Percentiles rank a stretch among this genome's conserved stretches.
phyloP scores from a whole-genome alignment of 2,329 filamentous ascomycete genomes.

The Berkeleyomyces basicola region DNA sequence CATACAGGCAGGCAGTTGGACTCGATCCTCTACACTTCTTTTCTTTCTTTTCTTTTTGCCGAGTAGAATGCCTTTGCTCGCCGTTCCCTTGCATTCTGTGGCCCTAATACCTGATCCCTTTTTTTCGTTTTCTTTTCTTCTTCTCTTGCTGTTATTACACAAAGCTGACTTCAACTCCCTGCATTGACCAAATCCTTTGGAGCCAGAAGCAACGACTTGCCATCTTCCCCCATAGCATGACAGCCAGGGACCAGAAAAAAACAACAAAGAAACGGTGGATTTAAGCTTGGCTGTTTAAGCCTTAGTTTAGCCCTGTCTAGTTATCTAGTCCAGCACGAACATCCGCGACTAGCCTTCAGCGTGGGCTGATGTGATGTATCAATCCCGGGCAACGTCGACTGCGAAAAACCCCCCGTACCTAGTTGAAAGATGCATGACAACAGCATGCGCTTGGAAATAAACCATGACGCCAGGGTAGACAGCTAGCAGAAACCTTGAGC shows the following conservation, averaged over 20 bases:
- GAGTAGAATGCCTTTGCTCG: too few relatives aligned
- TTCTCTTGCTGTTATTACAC: not conserved
- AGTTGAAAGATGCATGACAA: too few relatives aligned
- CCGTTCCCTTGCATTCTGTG: not conserved
- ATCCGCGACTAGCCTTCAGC: too few relatives aligned
- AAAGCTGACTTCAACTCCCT: not conserved
- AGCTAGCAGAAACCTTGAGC: not conserved
- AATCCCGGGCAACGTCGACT: not conserved
- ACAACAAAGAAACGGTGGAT: not conserved
- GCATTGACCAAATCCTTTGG: not conserved
- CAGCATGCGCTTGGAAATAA: not conserved
- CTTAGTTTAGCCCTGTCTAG: not conserved
- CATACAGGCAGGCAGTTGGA: not conserved
- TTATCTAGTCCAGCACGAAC: too few relatives aligned
- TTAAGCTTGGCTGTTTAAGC: not conserved
- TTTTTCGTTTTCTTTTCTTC: not conserved
- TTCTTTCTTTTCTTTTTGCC: not conserved
- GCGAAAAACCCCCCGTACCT: too few relatives aligned
- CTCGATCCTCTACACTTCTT: not conserved
- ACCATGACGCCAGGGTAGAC: not conserved
- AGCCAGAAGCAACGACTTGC: not conserved
- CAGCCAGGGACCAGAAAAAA: not conserved
- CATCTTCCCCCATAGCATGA: not conserved
- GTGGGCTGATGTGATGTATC: not conserved
- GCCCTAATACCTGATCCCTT: not conserved